Conservation (phyloP, 768 basidiomycete genomes). For the Coprinopsis cinerea region DNA sequence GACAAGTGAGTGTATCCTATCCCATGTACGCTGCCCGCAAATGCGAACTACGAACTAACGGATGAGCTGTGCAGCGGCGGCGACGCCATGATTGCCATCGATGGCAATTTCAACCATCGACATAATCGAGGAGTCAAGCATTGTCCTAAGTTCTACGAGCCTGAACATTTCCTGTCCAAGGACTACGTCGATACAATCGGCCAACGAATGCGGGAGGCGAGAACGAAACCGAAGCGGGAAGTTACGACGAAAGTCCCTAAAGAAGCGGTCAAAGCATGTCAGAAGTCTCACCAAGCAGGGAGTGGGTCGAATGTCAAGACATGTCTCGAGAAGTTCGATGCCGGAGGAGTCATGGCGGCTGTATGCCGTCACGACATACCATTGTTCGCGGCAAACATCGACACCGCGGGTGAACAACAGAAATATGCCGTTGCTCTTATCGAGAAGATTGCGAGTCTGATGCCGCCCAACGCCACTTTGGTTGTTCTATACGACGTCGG, state of each 20-base stretch:
- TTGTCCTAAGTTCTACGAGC: background rate
- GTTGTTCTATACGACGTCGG: slow-evolving; percentile 27
- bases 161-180: background rate
- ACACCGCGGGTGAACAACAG: too few relatives aligned
- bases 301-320: background rate
- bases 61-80: background rate
- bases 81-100: too few relatives aligned
- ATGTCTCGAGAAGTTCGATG: slow-evolving; percentile 17
- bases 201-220: background rate
- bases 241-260: background rate
- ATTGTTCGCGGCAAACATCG: too few relatives aligned
- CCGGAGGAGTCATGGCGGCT: slow-evolving; percentile 28
- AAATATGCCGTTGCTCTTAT: too few relatives aligned
- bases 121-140: background rate
- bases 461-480: slow-evolving; percentile 25
- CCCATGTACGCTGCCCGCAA: too few relatives aligned
- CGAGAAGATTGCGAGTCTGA: slow-evolving; percentile 22
- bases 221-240: background rate
- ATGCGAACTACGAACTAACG: too few relatives aligned
- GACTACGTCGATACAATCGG: background rate
- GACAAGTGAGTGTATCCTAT: too few relatives aligned
- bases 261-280: background rate
- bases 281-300: background rate
- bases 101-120: too few relatives aligned
- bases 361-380: too few relatives aligned